Percentiles rank a stretch among this genome's conserved stretches.
Conservation (phyloP, 2,329 filamentous ascomycete species). For the Colletotrichum euphorbiae region DNA sequence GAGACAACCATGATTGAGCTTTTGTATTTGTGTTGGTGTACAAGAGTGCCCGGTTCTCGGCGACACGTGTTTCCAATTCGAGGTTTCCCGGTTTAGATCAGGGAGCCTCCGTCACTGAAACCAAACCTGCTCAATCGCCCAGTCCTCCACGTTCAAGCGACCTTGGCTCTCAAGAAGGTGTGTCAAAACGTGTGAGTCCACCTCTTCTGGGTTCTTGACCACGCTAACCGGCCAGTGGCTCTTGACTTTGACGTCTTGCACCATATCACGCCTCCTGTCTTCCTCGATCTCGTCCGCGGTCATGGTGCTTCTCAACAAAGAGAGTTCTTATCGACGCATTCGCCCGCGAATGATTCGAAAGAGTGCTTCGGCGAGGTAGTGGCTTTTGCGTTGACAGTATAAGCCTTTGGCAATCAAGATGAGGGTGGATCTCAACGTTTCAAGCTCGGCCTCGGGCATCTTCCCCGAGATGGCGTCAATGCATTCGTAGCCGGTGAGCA, state of each 20-base stretch:
- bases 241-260: slow-evolving; percentile 40
- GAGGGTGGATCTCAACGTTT: slow-evolving; percentile 48
- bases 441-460: slow-evolving; percentile 4
- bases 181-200: slow-evolving; percentile 42
- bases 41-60: no score
- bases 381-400: slow-evolving; percentile 48
- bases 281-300: slow-evolving; percentile 40
- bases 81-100: no score
- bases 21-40: no score
- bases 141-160: not conserved
- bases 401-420: slow-evolving; percentile 51
- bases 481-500: slow-evolving; percentile 45
- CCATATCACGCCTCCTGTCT: slow-evolving; percentile 40
- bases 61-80: no score
- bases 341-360: slow-evolving; percentile 49
- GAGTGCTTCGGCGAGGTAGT: slow-evolving; percentile 49
- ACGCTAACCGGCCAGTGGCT: slow-evolving; percentile 49
- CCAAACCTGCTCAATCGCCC: not conserved
- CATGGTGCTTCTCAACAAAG: slow-evolving; percentile 36
- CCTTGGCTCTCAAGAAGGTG: slow-evolving; percentile 42
- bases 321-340: slow-evolving; percentile 47
- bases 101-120: not conserved
- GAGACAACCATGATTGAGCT: no score
- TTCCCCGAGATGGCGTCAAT: slow-evolving; percentile 44
- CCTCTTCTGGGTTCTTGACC: slow-evolving; percentile 45